phyloP scores from a whole-genome alignment of 768 basidiomycete species.

The Amanita exitialis region DNA sequence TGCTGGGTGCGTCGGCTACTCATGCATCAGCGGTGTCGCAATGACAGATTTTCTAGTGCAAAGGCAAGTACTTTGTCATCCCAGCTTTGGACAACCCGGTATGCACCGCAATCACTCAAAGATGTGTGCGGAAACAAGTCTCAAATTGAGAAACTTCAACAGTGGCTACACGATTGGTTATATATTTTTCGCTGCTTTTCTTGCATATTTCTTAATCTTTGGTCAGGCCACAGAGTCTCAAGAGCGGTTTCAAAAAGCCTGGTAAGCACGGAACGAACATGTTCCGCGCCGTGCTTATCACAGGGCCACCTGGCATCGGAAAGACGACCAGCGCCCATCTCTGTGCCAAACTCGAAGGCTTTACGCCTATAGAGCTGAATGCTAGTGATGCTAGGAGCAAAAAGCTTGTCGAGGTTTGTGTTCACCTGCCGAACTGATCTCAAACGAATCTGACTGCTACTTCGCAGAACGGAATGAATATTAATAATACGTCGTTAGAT shows the following conservation, averaged over 20 bases:
- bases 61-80: slow-evolving; percentile 33
- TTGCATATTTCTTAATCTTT: background rate
- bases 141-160: slow-evolving; percentile 77
- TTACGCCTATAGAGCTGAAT: slow-evolving; percentile 90
- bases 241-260: slow-evolving; percentile 82
- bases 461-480: slow-evolving; percentile 74
- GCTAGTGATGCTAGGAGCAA: slow-evolving; percentile 95
- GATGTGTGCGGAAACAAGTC: slow-evolving; percentile 96
- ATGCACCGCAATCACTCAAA: slow-evolving; percentile 80
- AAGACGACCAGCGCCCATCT: slow-evolving; percentile 96
- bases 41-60: background rate
- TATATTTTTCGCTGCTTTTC: background rate
- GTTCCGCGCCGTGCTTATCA: slow-evolving; percentile 81
- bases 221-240: slow-evolving; percentile 65
- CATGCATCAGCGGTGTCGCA: background rate
- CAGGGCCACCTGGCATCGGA: slow-evolving; percentile 93
- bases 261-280: slow-evolving; percentile 85
- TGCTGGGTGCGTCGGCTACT: background rate
- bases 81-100: slow-evolving; percentile 93
- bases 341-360: slow-evolving; percentile 83
- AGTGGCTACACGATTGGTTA: slow-evolving; percentile 86
- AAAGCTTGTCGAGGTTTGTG: slow-evolving; percentile 83
- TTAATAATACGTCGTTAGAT: slow-evolving; percentile 82
- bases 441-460: background rate
- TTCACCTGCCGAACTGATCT: background rate